These are phyloP conservation scores for Candida maris DNA, from an alignment of 805 yeast species.

Conservation along the genomic window DNA sequence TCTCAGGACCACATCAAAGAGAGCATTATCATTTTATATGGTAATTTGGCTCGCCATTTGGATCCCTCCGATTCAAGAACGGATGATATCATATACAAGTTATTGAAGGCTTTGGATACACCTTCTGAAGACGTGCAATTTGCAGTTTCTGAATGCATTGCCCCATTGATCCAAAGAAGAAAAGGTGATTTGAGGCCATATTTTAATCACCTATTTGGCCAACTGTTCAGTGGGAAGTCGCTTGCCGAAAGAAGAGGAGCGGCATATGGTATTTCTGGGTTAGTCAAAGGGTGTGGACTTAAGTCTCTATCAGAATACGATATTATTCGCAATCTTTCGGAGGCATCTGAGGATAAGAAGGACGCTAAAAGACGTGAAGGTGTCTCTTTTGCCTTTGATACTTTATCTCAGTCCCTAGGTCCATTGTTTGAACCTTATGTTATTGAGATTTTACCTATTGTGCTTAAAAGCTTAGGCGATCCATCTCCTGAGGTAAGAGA, in stretches of 20 bases:
- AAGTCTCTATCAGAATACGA: constrained; percentile 71
- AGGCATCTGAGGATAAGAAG: constrained; percentile 85
- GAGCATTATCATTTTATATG: constrained; percentile 81
- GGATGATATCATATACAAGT: constrained; percentile 58
- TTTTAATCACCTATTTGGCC: constrained; percentile 55
- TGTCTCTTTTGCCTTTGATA: constrained; percentile 81
- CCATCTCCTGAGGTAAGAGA: constrained; percentile 78
- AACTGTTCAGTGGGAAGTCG: constrained; percentile 50
- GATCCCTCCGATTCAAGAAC: constrained; percentile 63
- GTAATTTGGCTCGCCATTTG: constrained; percentile 86
- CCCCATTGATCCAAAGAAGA: constrained; percentile 70
- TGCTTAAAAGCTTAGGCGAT: constrained; percentile 83
- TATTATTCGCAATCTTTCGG: constrained; percentile 67
- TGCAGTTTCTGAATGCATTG: constrained; percentile 81
- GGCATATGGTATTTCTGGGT: constrained; percentile 93
- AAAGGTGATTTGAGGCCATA: constrained; percentile 47
- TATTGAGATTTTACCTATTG: constrained; percentile 77
- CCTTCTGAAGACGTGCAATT: constrained; percentile 89
- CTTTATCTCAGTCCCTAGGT: constrained; percentile 73
- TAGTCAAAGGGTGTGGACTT: constrained; percentile 87
- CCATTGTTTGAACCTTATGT: constrained; percentile 90
- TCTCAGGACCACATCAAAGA: constrained; percentile 66
- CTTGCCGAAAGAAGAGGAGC: constrained; percentile 78
- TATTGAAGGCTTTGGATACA: constrained; percentile 71
- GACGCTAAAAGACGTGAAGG: constrained; percentile 76